phyloP scores from a whole-genome alignment of 805 yeast genomes.

The Tetrapisispora iriomotensis region DNA sequence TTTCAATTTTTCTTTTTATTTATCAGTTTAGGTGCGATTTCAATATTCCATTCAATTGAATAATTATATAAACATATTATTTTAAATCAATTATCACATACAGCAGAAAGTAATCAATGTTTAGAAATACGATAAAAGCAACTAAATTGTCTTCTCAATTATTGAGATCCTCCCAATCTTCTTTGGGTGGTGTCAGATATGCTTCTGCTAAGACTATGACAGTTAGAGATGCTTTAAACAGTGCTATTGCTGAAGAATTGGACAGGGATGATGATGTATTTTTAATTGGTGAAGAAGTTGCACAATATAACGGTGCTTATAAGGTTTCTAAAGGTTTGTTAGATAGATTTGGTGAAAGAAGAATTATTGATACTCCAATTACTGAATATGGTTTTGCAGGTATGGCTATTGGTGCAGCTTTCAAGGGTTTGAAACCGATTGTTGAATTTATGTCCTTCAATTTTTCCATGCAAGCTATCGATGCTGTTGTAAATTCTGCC shows the following conservation, averaged over 20 bases:
- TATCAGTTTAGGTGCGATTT: too few species aligned
- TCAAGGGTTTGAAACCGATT: slow-evolving; percentile 91
- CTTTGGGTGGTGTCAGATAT: slow-evolving; percentile 10
- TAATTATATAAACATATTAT: too few species aligned
- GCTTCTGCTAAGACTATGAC: slow-evolving; percentile 56
- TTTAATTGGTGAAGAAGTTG: slow-evolving; percentile 98
- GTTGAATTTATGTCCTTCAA: slow-evolving; percentile 99
- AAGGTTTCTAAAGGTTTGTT: slow-evolving; percentile 91
- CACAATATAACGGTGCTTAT: slow-evolving; percentile 98
- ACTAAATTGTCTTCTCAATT: too few species aligned
- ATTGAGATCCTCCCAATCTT: neutral
- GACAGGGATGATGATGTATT: slow-evolving; percentile 92
- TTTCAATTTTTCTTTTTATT: too few species aligned
- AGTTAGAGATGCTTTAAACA: slow-evolving; percentile 93
- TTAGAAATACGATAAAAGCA: slow-evolving; percentile 1
- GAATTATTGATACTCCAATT: slow-evolving; percentile 93
- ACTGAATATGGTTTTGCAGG: slow-evolving; percentile 99
- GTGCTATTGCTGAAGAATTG: slow-evolving; percentile 93
- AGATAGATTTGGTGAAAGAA: slow-evolving; percentile 89
- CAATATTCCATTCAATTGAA: too few species aligned
- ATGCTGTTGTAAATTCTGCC: slow-evolving; percentile 95
- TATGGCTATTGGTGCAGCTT: slow-evolving; percentile 89
- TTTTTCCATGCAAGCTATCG: slow-evolving; percentile 99
- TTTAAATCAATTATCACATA: too few species aligned
- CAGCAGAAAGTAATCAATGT: too few species aligned